A percentile compares a stretch with the other conserved stretches of the same genome.
phyloP scores from a whole-genome alignment of 164 flowering plant species.

The Sedum album region DNA sequence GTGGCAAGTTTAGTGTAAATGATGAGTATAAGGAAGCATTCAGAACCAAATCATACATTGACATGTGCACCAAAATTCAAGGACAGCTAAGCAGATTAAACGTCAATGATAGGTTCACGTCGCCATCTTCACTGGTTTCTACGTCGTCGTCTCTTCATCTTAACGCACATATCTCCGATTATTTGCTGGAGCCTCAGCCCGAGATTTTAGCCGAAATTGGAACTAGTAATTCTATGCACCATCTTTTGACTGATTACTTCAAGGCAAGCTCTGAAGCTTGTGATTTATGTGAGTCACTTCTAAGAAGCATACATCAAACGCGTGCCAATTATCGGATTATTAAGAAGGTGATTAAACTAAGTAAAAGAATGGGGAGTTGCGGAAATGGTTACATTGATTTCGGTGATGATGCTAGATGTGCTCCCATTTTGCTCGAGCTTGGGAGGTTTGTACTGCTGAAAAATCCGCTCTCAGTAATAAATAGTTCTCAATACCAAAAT shows the following conservation, averaged over 20 bases:
- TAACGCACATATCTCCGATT: slow-evolving; percentile 25
- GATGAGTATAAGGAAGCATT: too few relatives aligned
- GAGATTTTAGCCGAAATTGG: slow-evolving; percentile 32
- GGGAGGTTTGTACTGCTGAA: slow-evolving; percentile 26
- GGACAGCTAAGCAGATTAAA: slow-evolving; percentile 26
- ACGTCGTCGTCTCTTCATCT: slow-evolving; percentile 17
- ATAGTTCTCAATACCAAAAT: slow-evolving; percentile 18
- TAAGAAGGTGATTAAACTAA: too few relatives aligned
- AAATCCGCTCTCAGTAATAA: slow-evolving; percentile 43
- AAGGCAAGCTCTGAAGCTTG: too few relatives aligned
- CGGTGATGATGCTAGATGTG: slow-evolving; percentile 15
- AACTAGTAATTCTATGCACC: slow-evolving; percentile 17
- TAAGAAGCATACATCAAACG: too few relatives aligned
- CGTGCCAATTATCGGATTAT: too few relatives aligned
- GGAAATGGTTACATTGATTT: too few relatives aligned
- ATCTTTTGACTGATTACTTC: slow-evolving; percentile 26
- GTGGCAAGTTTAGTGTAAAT: too few relatives aligned
- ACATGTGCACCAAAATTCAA: slow-evolving; percentile 52
- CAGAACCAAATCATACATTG: slow-evolving; percentile 73
- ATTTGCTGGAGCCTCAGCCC: slow-evolving; percentile 46
- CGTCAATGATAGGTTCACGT: too few relatives aligned
- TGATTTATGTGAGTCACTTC: too few relatives aligned
- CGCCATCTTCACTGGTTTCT: slow-evolving; percentile 5
- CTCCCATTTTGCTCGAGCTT: slow-evolving; percentile 26
- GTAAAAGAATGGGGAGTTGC: too few relatives aligned